phyloP scores from a whole-genome alignment of 2,329 filamentous ascomycete genomes.

The Fusarium nisikadoi region DNA sequence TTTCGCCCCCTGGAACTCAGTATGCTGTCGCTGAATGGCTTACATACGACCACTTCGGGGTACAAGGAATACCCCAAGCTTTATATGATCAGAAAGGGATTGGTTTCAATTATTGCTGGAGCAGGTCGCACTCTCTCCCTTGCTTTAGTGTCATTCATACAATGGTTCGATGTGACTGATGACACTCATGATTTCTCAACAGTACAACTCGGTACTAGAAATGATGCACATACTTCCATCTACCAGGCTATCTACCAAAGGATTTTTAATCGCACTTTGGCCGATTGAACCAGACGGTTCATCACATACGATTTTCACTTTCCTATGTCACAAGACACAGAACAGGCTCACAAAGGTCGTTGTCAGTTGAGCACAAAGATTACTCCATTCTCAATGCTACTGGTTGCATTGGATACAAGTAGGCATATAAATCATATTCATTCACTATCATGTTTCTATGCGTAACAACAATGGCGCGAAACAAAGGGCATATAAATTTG shows the following conservation, averaged over 20 bases:
- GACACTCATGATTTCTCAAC: too few relatives aligned
- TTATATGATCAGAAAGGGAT: fast-evolving
- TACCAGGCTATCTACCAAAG: too few relatives aligned
- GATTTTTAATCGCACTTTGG: too few relatives aligned
- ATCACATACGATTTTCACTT: not conserved
- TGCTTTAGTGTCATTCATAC: fast-evolving
- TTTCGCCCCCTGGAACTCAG: not conserved
- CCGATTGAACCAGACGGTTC: fast-evolving
- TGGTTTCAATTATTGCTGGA: fast-evolving
- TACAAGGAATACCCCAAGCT: not conserved
- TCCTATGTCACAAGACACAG: too few relatives aligned
- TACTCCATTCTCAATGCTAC: fast-evolving
- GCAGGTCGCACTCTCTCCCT: not conserved
- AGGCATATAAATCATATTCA: not conserved
- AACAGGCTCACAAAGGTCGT: too few relatives aligned
- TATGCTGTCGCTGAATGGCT: fast-evolving
- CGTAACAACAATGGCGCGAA: not conserved
- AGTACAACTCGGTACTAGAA: too few relatives aligned
- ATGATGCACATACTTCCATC: fast-evolving
- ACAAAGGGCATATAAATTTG: too few relatives aligned
- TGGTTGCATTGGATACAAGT: not conserved
- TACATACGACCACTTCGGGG: fast-evolving
- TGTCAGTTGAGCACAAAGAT: not conserved
- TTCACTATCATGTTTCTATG: not conserved
- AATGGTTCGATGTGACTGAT: not conserved